phyloP scores from a whole-genome alignment of 1,139 yeast genomes.

The Blastobotrys aristatus region DNA sequence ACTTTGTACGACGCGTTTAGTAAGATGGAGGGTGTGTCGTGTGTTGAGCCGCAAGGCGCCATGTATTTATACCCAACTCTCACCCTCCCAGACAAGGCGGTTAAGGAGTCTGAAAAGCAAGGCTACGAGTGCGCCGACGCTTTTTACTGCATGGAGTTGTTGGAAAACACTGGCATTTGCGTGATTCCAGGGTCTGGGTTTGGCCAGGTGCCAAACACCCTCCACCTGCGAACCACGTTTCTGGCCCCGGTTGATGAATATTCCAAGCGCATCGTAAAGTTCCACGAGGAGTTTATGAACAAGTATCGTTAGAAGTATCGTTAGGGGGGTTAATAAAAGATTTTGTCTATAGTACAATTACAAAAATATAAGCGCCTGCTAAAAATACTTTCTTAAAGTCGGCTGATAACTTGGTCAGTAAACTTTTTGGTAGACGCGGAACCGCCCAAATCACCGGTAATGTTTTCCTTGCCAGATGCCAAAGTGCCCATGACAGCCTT shows the following conservation, averaged over 20 bases:
- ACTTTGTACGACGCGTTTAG: slow-evolving; percentile 64
- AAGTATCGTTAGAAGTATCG: slow-evolving; percentile 39
- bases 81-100: slow-evolving; percentile 56
- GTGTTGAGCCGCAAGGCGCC: slow-evolving; percentile 92
- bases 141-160: slow-evolving; percentile 74
- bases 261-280: slow-evolving; percentile 67
- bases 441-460: slow-evolving; percentile 97
- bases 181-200: slow-evolving; percentile 97
- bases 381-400: slow-evolving; percentile 36
- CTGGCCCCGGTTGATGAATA: slow-evolving; percentile 92
- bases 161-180: slow-evolving; percentile 92
- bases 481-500: slow-evolving; percentile 85
- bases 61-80: slow-evolving; percentile 92
- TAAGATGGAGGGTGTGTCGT: slow-evolving; percentile 70
- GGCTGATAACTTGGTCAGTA: slow-evolving; percentile 71
- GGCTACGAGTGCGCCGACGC: slow-evolving; percentile 66
- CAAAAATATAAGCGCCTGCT: background rate
- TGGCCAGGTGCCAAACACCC: slow-evolving; percentile 85
- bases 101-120: slow-evolving; percentile 51
- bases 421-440: slow-evolving; percentile 81
- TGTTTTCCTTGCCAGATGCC: slow-evolving; percentile 88
- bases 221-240: slow-evolving; percentile 92
- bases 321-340: background rate
- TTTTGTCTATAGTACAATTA: slow-evolving; percentile 1
- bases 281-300: slow-evolving; percentile 67